A percentile compares a stretch with the other conserved stretches of the same genome.
Evolutionary conservation across 2,329 filamentous ascomycete species (phyloP).

Genomic region (Pyrenochaeta sp.): DNA sequence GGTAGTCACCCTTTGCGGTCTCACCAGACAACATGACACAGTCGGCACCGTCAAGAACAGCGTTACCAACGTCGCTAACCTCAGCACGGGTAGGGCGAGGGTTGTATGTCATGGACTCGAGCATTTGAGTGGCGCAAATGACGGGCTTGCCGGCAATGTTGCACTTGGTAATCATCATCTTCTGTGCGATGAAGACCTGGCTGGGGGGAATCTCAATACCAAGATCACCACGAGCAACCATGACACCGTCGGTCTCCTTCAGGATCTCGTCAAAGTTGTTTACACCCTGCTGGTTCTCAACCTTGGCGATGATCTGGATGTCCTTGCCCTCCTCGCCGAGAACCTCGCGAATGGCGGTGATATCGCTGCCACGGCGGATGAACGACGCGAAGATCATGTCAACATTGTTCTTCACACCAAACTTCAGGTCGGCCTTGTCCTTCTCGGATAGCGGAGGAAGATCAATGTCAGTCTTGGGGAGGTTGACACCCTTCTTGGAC

Average conservation of each 20-base stretch:
- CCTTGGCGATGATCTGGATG: slow-evolving; percentile 99
- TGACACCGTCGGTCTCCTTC: slow-evolving; percentile 95
- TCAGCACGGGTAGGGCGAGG: slow-evolving; percentile 96
- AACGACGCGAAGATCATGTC: slow-evolving; percentile 99
- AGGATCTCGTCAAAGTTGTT: slow-evolving; percentile 99
- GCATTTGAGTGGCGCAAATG: slow-evolving; percentile 99
- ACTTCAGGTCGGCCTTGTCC: slow-evolving; percentile 91
- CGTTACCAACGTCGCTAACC: slow-evolving; percentile 98
- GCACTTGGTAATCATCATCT: slow-evolving; percentile 99
- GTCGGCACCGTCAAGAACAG: slow-evolving; percentile 95
- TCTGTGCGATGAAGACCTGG: slow-evolving; percentile 98
- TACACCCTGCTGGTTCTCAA: slow-evolving; percentile 99
- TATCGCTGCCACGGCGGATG: slow-evolving; percentile 93
- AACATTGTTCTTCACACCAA: slow-evolving; percentile 97
- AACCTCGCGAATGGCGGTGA: slow-evolving; percentile 88
- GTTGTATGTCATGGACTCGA: slow-evolving; percentile 99
- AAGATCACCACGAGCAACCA: slow-evolving; percentile 98
- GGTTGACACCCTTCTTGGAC: slow-evolving; percentile 98
- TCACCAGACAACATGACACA: slow-evolving; percentile 99
- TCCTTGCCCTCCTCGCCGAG: slow-evolving; percentile 91
- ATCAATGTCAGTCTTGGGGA: slow-evolving; percentile 98
- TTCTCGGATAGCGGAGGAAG: slow-evolving; percentile 97
- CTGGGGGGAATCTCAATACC: slow-evolving; percentile 98
- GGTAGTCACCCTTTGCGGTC: slow-evolving; percentile 97
- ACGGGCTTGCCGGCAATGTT: slow-evolving; percentile 98